These are phyloP conservation scores for Pseudoperonospora humuli DNA, from an alignment of 352 stramenopile species.

Conservation along the genomic window DNA sequence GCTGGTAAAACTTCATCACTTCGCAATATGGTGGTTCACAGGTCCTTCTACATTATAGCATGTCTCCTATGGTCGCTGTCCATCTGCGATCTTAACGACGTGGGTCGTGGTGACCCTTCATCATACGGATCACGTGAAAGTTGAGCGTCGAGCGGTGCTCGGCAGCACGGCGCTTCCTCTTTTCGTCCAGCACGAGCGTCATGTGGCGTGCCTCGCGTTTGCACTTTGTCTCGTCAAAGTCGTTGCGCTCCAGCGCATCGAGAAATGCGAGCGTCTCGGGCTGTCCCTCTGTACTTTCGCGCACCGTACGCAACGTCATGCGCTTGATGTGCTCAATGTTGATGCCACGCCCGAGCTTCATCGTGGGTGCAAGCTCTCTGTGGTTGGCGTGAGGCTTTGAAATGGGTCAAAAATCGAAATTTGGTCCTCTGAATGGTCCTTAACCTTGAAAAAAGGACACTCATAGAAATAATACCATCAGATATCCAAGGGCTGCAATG, in stretches of 20 bases:
- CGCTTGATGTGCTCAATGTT: slow-evolving; percentile 86
- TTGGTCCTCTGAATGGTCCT: too few relatives aligned
- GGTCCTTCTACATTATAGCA: slow-evolving; percentile 3
- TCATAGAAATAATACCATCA: neutral
- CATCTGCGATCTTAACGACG: slow-evolving; percentile 7
- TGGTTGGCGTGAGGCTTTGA: slow-evolving; percentile 3
- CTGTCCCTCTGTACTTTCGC: slow-evolving; percentile 70
- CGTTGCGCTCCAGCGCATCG: slow-evolving; percentile 65
- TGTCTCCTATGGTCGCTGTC: neutral
- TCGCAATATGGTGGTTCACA: neutral
- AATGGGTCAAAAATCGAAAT: neutral
- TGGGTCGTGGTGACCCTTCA: slow-evolving; percentile 54
- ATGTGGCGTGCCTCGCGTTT: slow-evolving; percentile 77
- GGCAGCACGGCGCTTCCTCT: slow-evolving; percentile 49
- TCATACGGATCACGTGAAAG: slow-evolving; percentile 85
- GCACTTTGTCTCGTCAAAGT: slow-evolving; percentile 80
- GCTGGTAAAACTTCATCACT: slow-evolving; percentile 13
- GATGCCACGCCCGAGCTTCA: slow-evolving; percentile 76
- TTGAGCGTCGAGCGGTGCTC: slow-evolving; percentile 82
- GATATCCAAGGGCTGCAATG: slow-evolving; percentile 1
- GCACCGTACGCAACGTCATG: slow-evolving; percentile 83
- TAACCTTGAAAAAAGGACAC: too few relatives aligned
- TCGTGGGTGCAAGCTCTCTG: slow-evolving; percentile 16
- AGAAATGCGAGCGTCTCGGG: slow-evolving; percentile 81
- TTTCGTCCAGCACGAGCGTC: slow-evolving; percentile 66